These are phyloP conservation scores for Astrothelium macrocarpum DNA, from an alignment of 495 filamentous ascomycete species.

Conservation along the genomic window DNA sequence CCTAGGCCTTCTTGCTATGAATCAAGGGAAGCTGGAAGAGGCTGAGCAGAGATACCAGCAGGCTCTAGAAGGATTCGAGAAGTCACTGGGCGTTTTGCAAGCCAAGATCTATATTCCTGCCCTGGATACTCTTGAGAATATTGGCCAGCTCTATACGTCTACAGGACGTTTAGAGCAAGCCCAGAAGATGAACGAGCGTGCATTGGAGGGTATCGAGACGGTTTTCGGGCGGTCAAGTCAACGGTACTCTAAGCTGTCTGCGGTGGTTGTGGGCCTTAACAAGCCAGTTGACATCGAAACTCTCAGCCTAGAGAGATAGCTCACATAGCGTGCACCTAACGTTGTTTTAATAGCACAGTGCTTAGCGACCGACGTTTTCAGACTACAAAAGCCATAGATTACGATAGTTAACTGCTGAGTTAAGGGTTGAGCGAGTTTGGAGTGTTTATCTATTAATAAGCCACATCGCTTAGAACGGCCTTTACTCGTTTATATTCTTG, in stretches of 20 bases:
- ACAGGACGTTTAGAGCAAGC: conserved; percentile 28
- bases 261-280: neutral
- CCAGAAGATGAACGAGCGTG: conserved; percentile 25
- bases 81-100: neutral
- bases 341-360: neutral
- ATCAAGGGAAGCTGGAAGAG: conserved; percentile 28
- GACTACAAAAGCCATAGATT: neutral
- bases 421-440: neutral
- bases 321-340: neutral
- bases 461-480: neutral
- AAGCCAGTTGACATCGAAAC: neutral
- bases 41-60: conserved; percentile 31
- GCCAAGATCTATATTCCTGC: neutral
- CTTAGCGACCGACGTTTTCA: neutral
- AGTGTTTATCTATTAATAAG: neutral
- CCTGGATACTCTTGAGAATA: conserved; percentile 6
- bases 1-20: conserved; percentile 21
- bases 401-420: neutral
- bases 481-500: neutral
- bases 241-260: neutral
- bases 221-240: conserved; percentile 1
- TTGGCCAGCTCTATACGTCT: conserved; percentile 6
- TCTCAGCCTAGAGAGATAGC: neutral
- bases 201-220: conserved; percentile 26
- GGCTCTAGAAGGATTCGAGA: conserved; percentile 31